phyloP scores from a whole-genome alignment of 2,329 filamentous ascomycete species.

The Metarhizium brunneum region DNA sequence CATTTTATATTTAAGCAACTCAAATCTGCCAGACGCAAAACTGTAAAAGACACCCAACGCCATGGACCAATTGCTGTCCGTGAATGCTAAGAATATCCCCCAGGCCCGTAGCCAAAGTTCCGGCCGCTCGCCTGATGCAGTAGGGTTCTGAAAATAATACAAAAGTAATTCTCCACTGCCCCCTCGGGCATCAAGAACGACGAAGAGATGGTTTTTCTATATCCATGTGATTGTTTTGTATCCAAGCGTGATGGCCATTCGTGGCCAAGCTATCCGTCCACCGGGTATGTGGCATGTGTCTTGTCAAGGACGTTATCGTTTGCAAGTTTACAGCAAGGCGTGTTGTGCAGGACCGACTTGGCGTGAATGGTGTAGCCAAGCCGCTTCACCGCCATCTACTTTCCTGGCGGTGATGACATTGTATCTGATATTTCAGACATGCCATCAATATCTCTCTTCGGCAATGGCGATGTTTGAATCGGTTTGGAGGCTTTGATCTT shows the following conservation, averaged over 20 bases:
- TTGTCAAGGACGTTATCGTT: neutral
- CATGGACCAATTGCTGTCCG: slow-evolving; percentile 9
- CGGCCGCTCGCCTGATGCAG: slow-evolving; percentile 9
- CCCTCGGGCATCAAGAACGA: neutral
- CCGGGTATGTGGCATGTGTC: neutral
- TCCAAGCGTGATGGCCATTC: slow-evolving; percentile 1
- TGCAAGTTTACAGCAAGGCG: neutral
- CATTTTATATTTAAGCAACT: neutral
- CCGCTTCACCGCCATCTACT: slow-evolving; percentile 1
- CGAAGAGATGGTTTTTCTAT: neutral
- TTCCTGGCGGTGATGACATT: slow-evolving; percentile 41
- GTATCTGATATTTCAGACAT: slow-evolving; percentile 49
- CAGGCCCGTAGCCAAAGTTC: slow-evolving; percentile 10
- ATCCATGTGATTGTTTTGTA: slow-evolving; percentile 3
- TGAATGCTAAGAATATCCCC: slow-evolving; percentile 11
- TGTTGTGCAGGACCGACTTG: neutral
- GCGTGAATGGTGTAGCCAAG: neutral
- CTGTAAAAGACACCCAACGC: slow-evolving; percentile 10
- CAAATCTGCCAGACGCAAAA: neutral
- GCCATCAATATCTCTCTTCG: slow-evolving; percentile 39
- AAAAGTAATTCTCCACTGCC: slow-evolving; percentile 2
- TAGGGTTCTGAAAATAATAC: slow-evolving; percentile 10
- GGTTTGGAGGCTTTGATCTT: slow-evolving; percentile 38
- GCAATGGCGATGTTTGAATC: slow-evolving; percentile 36
- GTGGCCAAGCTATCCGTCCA: neutral